These are phyloP conservation scores for Arachnopeziza araneosa DNA, from an alignment of 2,329 filamentous ascomycete species.

Conservation along the genomic window DNA sequence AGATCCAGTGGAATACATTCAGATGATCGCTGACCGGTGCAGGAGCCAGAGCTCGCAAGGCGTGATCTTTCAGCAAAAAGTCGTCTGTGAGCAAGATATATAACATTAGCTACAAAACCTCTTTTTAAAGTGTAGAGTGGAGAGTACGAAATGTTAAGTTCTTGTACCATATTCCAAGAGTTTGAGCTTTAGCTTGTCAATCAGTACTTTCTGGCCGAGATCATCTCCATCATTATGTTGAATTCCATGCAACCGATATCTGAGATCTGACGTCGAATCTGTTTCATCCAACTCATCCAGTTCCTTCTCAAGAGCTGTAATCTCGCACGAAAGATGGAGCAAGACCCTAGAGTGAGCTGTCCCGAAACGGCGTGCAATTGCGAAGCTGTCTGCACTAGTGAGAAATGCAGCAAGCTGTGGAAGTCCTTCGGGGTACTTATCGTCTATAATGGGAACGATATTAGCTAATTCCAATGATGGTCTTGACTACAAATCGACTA, in stretches of 20 bases:
- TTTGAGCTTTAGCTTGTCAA: slow-evolving; percentile 1
- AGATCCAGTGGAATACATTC: slow-evolving; percentile 13
- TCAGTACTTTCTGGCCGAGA: slow-evolving; percentile 2
- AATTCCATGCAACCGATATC: slow-evolving; percentile 4
- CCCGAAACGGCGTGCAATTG: slow-evolving; percentile 6
- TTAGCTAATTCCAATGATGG: too few relatives aligned
- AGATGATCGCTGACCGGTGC: slow-evolving; percentile 9
- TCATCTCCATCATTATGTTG: slow-evolving; percentile 9
- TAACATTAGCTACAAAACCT: background rate
- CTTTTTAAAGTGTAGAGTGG: background rate
- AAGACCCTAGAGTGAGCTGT: slow-evolving; percentile 2
- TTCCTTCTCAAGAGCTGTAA: slow-evolving; percentile 5
- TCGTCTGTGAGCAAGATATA: background rate
- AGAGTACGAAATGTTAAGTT: too few relatives aligned
- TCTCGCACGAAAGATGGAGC: slow-evolving; percentile 1
- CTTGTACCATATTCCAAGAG: slow-evolving; percentile 6
- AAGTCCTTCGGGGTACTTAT: slow-evolving; percentile 5
- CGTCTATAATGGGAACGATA: too few relatives aligned
- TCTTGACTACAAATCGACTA: too few relatives aligned
- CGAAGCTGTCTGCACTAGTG: slow-evolving; percentile 5
- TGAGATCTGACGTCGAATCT: background rate
- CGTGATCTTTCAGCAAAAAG: slow-evolving; percentile 2
- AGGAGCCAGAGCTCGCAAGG: background rate
- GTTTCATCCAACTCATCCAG: slow-evolving; percentile 3
- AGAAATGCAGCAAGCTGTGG: slow-evolving; percentile 9